Base-by-base conservation (phyloP, 2,329 filamentous ascomycete species). In the Cercospora sojina region DNA sequence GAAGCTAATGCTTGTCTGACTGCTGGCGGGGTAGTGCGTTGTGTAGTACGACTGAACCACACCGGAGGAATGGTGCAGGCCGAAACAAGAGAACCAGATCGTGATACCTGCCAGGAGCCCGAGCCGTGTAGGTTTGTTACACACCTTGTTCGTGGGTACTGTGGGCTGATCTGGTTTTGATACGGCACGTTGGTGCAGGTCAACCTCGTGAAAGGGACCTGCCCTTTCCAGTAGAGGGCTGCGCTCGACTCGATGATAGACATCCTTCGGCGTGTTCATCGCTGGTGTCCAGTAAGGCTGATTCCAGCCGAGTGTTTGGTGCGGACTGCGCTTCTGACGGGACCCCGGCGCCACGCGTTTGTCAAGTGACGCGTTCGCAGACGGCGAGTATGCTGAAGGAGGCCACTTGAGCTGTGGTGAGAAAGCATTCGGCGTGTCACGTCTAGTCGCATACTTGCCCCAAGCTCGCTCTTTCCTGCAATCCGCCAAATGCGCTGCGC, bases 231-330 rank as follows among this genome's bases (percentile, higher is more conserved):
- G 16, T 12, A 3, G 9, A 18, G 23, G 58, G 12, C 35, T n/a
- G 29, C 41, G 27, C 16, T 60, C 35, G 25, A 47, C 25, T 18
- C n/a, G 58, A 16, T 60, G 58, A 5, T 60, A 49, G 13, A 47
- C 27, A 9, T 60, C 27, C 18, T 47, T 47, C 13, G 41, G 41
- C 9, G 58, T 49, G 23, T 23, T 13, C 13, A 47, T 18, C 18
- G 35, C 27, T 27, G 38, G 38, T 13, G 58, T 47, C 25, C 58
- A 60, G 41, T 47, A 47, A 3, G 38, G 23, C n/a, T 32, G 25
- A 32, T 56, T 56, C 51, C 51, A 56, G 29, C 51, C 51, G 16
- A 56, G 51, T 29, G 51, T 56, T 31, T 56, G 51, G 29, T 32
- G 25, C 9, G 51, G n/a, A 18, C 29, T 32, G 27, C 51, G 51